Percentiles rank a stretch among this genome's conserved stretches.
phyloP scores from a whole-genome alignment of 1,284 basidiomycete genomes.

The Apiotrichum siamense region DNA sequence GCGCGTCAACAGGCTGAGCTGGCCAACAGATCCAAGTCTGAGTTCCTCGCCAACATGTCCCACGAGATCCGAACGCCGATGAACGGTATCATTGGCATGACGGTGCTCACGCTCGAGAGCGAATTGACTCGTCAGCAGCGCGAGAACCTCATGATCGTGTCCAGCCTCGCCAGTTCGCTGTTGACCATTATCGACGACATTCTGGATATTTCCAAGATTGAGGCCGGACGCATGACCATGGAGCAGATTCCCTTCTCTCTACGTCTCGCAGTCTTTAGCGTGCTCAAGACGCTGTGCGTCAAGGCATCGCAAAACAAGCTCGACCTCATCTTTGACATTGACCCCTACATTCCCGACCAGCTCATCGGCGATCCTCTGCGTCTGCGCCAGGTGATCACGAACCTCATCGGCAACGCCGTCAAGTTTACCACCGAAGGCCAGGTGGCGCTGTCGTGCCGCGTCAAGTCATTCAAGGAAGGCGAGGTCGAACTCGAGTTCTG shows the following conservation, averaged over 20 bases:
- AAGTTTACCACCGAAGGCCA: conserved; percentile 93
- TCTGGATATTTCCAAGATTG: conserved; percentile 96
- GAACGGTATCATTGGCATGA: conserved; percentile 99
- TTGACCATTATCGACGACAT: conserved; percentile 98
- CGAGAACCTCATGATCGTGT: conserved; percentile 92
- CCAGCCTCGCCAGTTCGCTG: conserved; percentile 86
- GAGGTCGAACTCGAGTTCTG: conserved; percentile 92
- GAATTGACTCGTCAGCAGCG: conserved; percentile 92
- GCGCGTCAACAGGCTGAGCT: conserved; percentile 96
- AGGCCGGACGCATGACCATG: conserved; percentile 99
- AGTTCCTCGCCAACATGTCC: conserved; percentile 98
- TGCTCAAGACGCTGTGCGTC: conserved; percentile 96
- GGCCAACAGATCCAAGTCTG: conserved; percentile 92
- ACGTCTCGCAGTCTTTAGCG: conserved; percentile 92
- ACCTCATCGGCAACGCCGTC: conserved; percentile 83
- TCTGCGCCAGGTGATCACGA: conserved; percentile 73
- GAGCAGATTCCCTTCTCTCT: conserved; percentile 98
- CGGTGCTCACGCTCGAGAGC: conserved; percentile 58
- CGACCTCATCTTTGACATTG: conserved; percentile 94
- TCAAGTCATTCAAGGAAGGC: conserved; percentile 61
- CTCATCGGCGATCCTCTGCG: conserved; percentile 94
- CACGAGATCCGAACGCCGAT: conserved; percentile 96
- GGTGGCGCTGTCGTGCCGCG: conserved; percentile 79
- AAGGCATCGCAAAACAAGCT: conserved; percentile 96
- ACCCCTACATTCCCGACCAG: conserved; percentile 92